Evolutionary conservation across 2,329 filamentous ascomycete genomes (phyloP), one percentile per base, ranked within the genome.

Genomic region (Cladophialophora chaetospira): DNA sequence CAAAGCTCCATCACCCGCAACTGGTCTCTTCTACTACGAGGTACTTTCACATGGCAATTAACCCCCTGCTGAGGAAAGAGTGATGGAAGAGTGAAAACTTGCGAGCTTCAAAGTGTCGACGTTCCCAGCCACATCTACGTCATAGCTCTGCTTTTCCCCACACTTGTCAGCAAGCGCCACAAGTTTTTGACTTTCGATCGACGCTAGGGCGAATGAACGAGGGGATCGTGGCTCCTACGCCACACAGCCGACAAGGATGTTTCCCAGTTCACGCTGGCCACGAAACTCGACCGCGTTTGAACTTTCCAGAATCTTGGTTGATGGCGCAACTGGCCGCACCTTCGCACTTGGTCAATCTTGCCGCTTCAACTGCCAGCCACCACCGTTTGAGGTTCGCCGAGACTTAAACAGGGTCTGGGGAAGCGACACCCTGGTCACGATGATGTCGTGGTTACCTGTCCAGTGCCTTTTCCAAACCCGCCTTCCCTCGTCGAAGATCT

Each of bases 211-310:
- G 17, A 49, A n/a, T n/a, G n/a, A n/a, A n/a, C n/a, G n/a, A n/a
- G n/a, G n/a, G n/a, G 25, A 11, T 5, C n/a, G 3, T 4, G 17
- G 6, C 21, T 10, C 5, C 6, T 11, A 10, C 33, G 46, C 46
- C 23, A 51, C 46, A 46, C 29, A 23, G 38, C 15, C 26, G 47
- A 62, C 59, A 47, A 47, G 59, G 59, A 54, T 58, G 29, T n/a
- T 58, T 58, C 59, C 59, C 58, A 62, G 47, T 62, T 58, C 55
- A n/a, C n/a, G n/a, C n/a, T n/a, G n/a, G n/a, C n/a, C n/a, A n/a
- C 36, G 17, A 40, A 11, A 19, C 15, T 21, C 36, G 23, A 10
- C 17, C 17, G 23, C 36, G 36, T 21, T 40, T 40, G 15, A 21
- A 40, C 15, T 23, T 26, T 35, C 36, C 53, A 38, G 33, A 47